Conservation (phyloP, 2,329 filamentous ascomycete genomes). For the Cercospora janseana region DNA sequence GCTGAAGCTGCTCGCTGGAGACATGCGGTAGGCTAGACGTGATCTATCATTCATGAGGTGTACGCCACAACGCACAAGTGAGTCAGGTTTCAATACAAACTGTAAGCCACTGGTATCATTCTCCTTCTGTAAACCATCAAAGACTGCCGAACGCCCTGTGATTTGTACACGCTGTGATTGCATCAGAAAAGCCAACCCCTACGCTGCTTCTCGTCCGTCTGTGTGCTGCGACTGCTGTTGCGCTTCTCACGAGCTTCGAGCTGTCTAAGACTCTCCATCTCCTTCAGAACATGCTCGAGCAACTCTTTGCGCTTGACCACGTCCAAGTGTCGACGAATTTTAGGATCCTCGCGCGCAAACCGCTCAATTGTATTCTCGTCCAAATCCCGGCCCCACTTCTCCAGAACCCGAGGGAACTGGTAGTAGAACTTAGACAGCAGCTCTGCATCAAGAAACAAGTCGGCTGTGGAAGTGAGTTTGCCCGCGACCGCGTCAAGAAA, state of each 20-base stretch:
- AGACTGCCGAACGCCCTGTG: conserved; percentile 7
- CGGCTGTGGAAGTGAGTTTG: conserved; percentile 90
- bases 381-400: conserved; percentile 72
- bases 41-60: not conserved
- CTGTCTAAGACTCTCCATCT: conserved; percentile 88
- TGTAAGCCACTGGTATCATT: conserved; percentile 3
- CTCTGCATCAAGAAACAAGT: conserved; percentile 96
- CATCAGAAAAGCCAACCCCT: conserved; percentile 38
- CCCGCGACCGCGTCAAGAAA: conserved; percentile 97
- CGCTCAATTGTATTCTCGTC: conserved; percentile 74
- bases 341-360: conserved; percentile 90
- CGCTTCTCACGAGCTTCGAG: conserved; percentile 73
- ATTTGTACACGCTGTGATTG: conserved; percentile 3
- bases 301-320: conserved; percentile 89
- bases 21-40: not conserved
- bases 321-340: conserved; percentile 83
- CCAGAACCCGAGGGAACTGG: conserved; percentile 87
- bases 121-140: not conserved
- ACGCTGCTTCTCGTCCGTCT: conserved; percentile 34
- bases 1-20: not conserved
- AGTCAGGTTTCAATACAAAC: conserved; percentile 4
- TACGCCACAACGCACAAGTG: conserved; percentile 1
- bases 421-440: conserved; percentile 96
- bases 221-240: conserved; percentile 41
- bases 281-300: conserved; percentile 86